Percentiles rank a stretch among this genome's conserved stretches.
phyloP scores from a whole-genome alignment of 169 alveolate genomes.

The Babesia divergens region DNA sequence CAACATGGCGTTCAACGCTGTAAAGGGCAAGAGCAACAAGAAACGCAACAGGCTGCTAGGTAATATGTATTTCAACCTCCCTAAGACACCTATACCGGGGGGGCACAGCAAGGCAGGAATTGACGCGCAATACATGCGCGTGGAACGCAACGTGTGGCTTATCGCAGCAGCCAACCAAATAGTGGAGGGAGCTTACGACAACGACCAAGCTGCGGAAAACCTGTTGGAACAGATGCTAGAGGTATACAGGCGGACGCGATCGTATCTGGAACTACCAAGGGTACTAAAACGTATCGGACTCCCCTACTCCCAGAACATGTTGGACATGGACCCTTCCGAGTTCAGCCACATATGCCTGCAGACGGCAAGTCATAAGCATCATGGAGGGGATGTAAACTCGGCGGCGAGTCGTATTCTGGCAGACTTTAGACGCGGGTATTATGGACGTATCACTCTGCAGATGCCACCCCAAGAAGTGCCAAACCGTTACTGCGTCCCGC shows the following conservation, averaged over 20 bases:
- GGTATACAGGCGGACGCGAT: background rate
- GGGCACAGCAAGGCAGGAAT: constrained; percentile 38
- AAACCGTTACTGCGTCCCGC: constrained; percentile 31
- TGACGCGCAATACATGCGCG: background rate
- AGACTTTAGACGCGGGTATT: constrained; percentile 74
- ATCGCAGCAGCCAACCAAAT: constrained; percentile 55
- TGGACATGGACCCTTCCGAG: constrained; percentile 24
- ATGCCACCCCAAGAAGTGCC: constrained; percentile 62
- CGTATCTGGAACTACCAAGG: constrained; percentile 28
- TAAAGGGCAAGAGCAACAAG: constrained; percentile 16
- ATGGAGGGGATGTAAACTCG: constrained; percentile 62
- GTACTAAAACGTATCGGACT: constrained; percentile 23
- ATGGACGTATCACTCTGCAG: constrained; percentile 75
- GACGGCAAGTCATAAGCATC: constrained; percentile 25
- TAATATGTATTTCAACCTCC: constrained; percentile 18
- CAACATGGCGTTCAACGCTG: constrained; percentile 35
- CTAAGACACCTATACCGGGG: constrained; percentile 8
- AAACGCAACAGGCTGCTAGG: constrained; percentile 53
- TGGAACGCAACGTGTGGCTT: constrained; percentile 50
- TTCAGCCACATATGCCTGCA: constrained; percentile 38
- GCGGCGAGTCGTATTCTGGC: constrained; percentile 77
- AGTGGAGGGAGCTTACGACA: constrained; percentile 56
- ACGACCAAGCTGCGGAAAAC: constrained; percentile 47
- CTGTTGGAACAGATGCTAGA: constrained; percentile 36
- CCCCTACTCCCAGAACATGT: background rate